Percentiles rank a stretch among this genome's conserved stretches.
Conservation (phyloP, 2,329 filamentous ascomycete genomes). For the Aspergillus chevalieri region DNA sequence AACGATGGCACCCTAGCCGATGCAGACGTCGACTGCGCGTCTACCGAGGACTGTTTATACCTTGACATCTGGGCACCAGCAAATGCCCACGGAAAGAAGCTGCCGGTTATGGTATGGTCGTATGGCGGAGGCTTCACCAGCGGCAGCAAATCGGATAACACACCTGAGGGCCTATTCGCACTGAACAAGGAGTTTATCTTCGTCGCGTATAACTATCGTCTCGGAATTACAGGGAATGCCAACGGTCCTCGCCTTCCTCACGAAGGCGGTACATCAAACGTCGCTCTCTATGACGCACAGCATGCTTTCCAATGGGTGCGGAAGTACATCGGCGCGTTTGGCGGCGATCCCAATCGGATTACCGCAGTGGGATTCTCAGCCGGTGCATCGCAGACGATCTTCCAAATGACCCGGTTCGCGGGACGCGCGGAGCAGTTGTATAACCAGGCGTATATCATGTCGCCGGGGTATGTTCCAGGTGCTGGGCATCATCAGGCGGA, state of each 20-base stretch:
- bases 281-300: constrained; percentile 12
- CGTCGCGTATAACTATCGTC: constrained; percentile 31
- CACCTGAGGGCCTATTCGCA: constrained; percentile 28
- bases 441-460: constrained; percentile 26
- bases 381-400: constrained; percentile 8
- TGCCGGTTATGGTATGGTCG: constrained; percentile 26
- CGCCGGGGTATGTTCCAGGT: constrained; percentile 29
- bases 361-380: constrained; percentile 14
- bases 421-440: constrained; percentile 27
- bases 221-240: constrained; percentile 28
- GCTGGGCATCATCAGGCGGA: constrained; percentile 32
- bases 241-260: constrained; percentile 22
- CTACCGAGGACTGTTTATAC: constrained; percentile 22
- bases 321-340: constrained; percentile 14
- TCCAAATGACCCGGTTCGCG: constrained; percentile 27
- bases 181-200: constrained; percentile 26
- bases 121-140: constrained; percentile 22
- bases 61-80: constrained; percentile 17
- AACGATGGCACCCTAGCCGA: constrained; percentile 29
- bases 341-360: constrained; percentile 12
- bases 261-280: constrained; percentile 20
- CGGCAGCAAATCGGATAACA: constrained; percentile 25
- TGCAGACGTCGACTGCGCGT: constrained; percentile 27
- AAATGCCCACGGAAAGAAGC: constrained; percentile 17
- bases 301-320: constrained; percentile 13